phyloP scores from a whole-genome alignment of 2,329 filamentous ascomycete species.

The Fusarium sp. region DNA sequence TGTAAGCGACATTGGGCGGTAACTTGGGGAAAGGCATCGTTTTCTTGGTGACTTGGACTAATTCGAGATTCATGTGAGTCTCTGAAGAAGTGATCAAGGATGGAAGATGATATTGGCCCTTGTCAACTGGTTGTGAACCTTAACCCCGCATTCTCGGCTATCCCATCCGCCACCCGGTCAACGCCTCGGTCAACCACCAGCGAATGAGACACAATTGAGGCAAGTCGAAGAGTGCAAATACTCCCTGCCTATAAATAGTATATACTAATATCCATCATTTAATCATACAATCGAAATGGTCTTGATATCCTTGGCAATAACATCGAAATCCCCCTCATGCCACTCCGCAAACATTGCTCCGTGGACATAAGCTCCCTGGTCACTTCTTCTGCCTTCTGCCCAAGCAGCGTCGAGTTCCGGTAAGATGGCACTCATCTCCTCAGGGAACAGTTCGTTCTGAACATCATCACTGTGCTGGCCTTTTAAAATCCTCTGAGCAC shows the following conservation, averaged over 20 bases:
- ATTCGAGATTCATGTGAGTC: background rate
- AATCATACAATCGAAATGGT: background rate
- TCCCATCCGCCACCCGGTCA: background rate
- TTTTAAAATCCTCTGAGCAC: background rate
- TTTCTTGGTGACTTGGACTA: too few relatives aligned
- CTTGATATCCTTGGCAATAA: background rate
- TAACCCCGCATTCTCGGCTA: slow-evolving; percentile 1
- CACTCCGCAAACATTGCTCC: background rate
- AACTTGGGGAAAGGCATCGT: slow-evolving; percentile 35
- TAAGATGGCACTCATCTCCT: background rate
- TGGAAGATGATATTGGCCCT: background rate
- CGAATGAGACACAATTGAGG: slow-evolving; percentile 37
- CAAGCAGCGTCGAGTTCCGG: background rate
- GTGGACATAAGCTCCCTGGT: background rate
- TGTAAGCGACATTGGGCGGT: slow-evolving; percentile 26
- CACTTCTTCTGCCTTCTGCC: background rate
- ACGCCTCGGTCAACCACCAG: slow-evolving; percentile 44
- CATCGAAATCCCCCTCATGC: background rate
- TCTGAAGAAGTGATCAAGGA: background rate
- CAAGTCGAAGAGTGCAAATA: background rate
- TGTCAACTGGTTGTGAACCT: background rate
- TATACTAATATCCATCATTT: too few relatives aligned
- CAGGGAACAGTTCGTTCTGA: background rate
- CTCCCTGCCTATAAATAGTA: too few relatives aligned
- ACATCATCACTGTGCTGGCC: background rate